Evolutionary conservation across 495 filamentous ascomycete species (phyloP), one percentile per base, ranked within the genome.

Genomic region (Cercophora newfieldiana): DNA sequence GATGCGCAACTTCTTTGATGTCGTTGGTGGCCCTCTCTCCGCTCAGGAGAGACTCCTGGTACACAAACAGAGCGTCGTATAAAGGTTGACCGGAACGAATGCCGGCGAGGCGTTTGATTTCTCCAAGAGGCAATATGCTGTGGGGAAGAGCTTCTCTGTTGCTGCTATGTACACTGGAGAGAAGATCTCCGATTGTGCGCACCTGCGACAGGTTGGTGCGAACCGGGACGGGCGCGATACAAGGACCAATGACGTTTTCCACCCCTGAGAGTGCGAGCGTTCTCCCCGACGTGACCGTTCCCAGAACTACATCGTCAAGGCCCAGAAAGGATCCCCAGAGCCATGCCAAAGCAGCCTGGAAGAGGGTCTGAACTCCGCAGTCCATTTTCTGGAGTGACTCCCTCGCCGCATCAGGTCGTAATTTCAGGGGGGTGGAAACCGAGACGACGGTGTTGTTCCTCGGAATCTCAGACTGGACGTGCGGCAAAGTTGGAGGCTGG

Each of bases 11-110:
- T 58, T 87, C 75, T 22, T 59, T 68, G 14, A 92, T 57, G 7
- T 10, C 6, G 7, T 58, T 8, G 3, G 3, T 5, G 0, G 3
- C 47, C 10, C 54, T 5, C 12, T 48, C 18, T 1, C 80, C 7
- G 18, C 72, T 79, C 47, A 82, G 70, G 10, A 88, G 74, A 1
- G 86, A 88, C 71, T 94, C 87, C 65, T 96, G 92, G 81, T 92
- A 96, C 6, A 92, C 87, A 56, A 94, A 81, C 1, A 94, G 79
- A 0, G 87, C 83, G 60, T 94, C 89, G 65, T 91, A 94, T 2
- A 92, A 73, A 7, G 70, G 71, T 29, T 79, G 73, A 0, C 77
- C 77, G 1, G 83, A 71, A 16, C 81, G 74, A 0, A 88, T 65
- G 0, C 80, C 82, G 28, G 80, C 85, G 0, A 74, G 71, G 57